phyloP scores from a whole-genome alignment of 371 early-diverging fungal species.

The Lichtheimia ornata region DNA sequence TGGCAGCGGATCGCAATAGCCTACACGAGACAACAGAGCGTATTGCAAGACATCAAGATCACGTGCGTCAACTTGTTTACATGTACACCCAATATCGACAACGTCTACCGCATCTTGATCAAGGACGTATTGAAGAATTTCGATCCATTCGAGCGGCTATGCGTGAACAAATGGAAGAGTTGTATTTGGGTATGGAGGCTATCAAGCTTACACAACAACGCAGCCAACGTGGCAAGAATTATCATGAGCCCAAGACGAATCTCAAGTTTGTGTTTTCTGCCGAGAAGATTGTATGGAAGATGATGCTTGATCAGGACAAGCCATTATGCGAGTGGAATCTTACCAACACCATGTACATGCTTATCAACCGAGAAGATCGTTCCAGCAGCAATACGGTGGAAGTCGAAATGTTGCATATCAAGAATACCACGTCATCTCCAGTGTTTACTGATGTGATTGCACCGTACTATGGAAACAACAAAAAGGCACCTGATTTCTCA shows the following conservation, averaged over 20 bases:
- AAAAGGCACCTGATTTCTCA: conserved; percentile 55
- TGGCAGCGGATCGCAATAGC: conserved; percentile 68
- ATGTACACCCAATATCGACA: conserved; percentile 38
- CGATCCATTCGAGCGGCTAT: conserved; percentile 27
- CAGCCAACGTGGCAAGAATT: conserved; percentile 28
- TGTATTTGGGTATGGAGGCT: conserved; percentile 74
- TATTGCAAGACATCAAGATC: conserved; percentile 68
- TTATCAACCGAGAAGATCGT: conserved; percentile 63
- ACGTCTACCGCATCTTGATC: conserved; percentile 24
- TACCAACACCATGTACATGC: conserved; percentile 45
- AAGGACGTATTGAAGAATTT: conserved; percentile 33
- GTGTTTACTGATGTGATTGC: conserved; percentile 70
- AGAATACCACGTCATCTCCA: conserved; percentile 60
- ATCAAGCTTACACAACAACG: conserved; percentile 55
- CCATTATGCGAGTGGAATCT: conserved; percentile 65
- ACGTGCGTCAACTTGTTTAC: conserved; percentile 47
- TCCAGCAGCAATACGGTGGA: conserved; percentile 68
- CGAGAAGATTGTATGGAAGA: conserved; percentile 58
- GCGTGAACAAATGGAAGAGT: conserved; percentile 54
- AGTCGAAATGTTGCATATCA: conserved; percentile 69
- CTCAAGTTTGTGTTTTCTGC: conserved; percentile 45
- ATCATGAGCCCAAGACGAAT: conserved; percentile 32
- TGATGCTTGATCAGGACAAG: conserved; percentile 45
- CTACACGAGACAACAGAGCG: conserved; percentile 56
- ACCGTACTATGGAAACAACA: conserved; percentile 52